phyloP scores from a whole-genome alignment of 495 filamentous ascomycete species.

The Hypoxylon lienhwacheense region DNA sequence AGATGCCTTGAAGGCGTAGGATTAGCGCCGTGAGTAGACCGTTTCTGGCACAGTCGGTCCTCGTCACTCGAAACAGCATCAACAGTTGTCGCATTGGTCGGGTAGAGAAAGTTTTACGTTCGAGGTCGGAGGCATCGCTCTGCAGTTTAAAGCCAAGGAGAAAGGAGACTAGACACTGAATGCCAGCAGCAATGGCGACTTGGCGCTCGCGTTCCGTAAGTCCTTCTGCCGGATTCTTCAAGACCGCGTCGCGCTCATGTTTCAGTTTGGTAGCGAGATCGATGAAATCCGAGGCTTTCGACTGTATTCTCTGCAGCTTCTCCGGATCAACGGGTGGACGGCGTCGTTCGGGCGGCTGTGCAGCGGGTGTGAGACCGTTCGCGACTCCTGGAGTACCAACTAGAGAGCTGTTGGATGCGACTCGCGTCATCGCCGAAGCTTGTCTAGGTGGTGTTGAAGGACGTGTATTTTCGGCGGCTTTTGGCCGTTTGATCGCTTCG shows the following conservation, averaged over 20 bases:
- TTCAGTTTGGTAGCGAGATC: slow-evolving; percentile 47
- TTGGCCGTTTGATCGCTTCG: slow-evolving; percentile 40
- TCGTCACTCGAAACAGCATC: slow-evolving; percentile 21
- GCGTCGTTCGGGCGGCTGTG: slow-evolving; percentile 39
- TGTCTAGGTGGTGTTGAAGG: slow-evolving; percentile 51
- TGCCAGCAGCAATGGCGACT: slow-evolving; percentile 32
- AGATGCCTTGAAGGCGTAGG: slow-evolving; percentile 36
- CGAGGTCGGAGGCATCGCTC: slow-evolving; percentile 35
- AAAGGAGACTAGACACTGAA: slow-evolving; percentile 36
- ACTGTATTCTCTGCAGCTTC: slow-evolving; percentile 32
- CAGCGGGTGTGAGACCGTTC: slow-evolving; percentile 44
- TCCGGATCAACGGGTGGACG: slow-evolving; percentile 31
- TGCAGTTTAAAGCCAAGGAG: slow-evolving; percentile 35
- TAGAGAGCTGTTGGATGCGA: slow-evolving; percentile 50
- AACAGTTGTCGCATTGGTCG: slow-evolving; percentile 27
- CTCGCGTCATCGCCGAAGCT: slow-evolving; percentile 51
- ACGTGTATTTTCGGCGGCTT: slow-evolving; percentile 25
- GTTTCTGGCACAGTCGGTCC: slow-evolving; percentile 30
- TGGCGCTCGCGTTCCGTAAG: slow-evolving; percentile 31
- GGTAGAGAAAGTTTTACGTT: slow-evolving; percentile 21
- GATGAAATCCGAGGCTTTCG: slow-evolving; percentile 33
- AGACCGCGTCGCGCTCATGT: slow-evolving; percentile 48
- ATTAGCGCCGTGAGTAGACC: slow-evolving; percentile 28
- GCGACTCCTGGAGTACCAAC: slow-evolving; percentile 45
- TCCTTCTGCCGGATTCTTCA: slow-evolving; percentile 26